phyloP scores from a whole-genome alignment of 1,139 yeast genomes.

The Yamadazyma atmosphaerica region DNA sequence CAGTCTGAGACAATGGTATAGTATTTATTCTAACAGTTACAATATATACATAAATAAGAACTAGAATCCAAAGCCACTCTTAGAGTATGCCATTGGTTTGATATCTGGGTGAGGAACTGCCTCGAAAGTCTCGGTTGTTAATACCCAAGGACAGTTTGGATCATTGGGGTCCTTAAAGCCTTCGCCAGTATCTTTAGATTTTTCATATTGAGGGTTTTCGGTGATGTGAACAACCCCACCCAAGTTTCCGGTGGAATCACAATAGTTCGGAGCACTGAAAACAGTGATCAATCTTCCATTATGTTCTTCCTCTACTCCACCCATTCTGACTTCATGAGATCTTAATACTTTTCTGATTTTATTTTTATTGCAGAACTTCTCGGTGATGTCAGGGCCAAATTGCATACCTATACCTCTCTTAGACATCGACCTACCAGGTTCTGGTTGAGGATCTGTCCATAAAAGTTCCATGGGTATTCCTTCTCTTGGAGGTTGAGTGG shows the following conservation, averaged over 20 bases:
- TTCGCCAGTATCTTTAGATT: slow-evolving; percentile 40
- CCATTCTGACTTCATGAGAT: slow-evolving; percentile 94
- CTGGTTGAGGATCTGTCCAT: slow-evolving; percentile 95
- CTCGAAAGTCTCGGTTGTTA: slow-evolving; percentile 59
- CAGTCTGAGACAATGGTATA: neutral
- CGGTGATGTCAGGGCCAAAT: slow-evolving; percentile 95
- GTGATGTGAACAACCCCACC: slow-evolving; percentile 82
- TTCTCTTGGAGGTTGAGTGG: slow-evolving; percentile 82
- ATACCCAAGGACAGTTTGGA: slow-evolving; percentile 45
- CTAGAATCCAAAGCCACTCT: slow-evolving; percentile 51
- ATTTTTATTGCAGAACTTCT: slow-evolving; percentile 69
- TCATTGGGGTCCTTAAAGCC: slow-evolving; percentile 53
- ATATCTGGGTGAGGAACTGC: slow-evolving; percentile 91
- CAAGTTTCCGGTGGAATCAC: slow-evolving; percentile 85
- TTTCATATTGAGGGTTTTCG: slow-evolving; percentile 34
- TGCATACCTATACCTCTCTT: slow-evolving; percentile 95
- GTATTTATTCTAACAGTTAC: slow-evolving; percentile 1
- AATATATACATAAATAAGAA: neutral
- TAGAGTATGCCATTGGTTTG: slow-evolving; percentile 96
- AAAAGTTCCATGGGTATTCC: slow-evolving; percentile 95
- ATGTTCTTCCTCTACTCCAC: slow-evolving; percentile 87
- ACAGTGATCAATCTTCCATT: slow-evolving; percentile 84
- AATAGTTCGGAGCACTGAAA: slow-evolving; percentile 96
- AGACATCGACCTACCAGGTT: slow-evolving; percentile 78
- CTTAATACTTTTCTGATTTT: slow-evolving; percentile 78